Base-by-base conservation (phyloP, 2,329 filamentous ascomycete genomes). In the Ophiognomonia clavigignenti-juglandacearum region DNA sequence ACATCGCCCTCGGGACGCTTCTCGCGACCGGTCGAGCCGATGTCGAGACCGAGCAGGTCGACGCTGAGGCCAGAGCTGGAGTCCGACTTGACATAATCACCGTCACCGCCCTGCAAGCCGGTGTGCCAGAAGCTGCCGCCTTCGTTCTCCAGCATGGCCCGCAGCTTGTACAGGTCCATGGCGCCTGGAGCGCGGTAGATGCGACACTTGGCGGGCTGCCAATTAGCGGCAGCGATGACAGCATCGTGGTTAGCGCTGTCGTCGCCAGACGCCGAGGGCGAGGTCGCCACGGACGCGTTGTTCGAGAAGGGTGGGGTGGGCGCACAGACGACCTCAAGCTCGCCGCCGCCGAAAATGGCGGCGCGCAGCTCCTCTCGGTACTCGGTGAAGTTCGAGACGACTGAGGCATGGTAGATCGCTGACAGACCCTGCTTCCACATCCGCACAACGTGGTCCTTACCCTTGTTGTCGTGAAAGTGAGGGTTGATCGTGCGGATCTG, bases 401-500 rank as follows among this genome's bases (percentile, higher is more conserved):
- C 37, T 2, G 19, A 49, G 13, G 44, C 56, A 47, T 64, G 61
- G 50, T 60, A 62, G 11, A 65, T 53, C 22, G 54, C 55, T 4
- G 58, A 60, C 6, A 65, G 59, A 1, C 57, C 62, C 29, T 57
- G 54, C 7, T 52, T 50, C 55, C 58, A 61, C 62, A 65, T 64
- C 24, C 49, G 36, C 13, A 43, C 45, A 32, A 64, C 56, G 37
- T 65, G 62, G 1, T 47, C 50, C 6, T 60, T 54, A 20, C 56
- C 60, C 6, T 59, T 60, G 38, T 34, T 36, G n/a, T 60, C 55
- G 52, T 65, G 62, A 37, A 61, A 54, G 45, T 65, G 62, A 0
- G 62, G 60, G 37, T 61, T 65, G 31, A 55, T 50, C 3, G 61
- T 64, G 24, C 58, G 52, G 37, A 65, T 57, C 45, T 65, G 62